Evolutionary conservation across 148 eudicot species (phyloP), one percentile per base, ranked within the genome.

Genomic region (Camellia sinensis): DNA sequence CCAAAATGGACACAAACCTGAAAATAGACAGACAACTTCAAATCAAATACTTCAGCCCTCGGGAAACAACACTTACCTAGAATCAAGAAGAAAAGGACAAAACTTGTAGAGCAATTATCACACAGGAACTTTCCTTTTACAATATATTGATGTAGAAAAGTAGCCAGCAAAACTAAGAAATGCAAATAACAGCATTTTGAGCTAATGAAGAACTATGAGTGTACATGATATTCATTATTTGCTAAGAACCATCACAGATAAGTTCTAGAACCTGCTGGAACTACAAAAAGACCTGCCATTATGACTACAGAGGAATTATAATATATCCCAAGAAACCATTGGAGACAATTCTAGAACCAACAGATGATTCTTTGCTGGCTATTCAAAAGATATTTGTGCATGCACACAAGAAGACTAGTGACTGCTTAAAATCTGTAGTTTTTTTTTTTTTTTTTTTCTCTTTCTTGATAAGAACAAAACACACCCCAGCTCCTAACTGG

Each of bases 1-100:
- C 97, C 83, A 96, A 78, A 82, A 93, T 85, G 69, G 99, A 91
- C 41, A 96, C 98, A 85, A 96, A 92, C 90, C 99, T 96, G 83
- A 62, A 81, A 78, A 67, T 67, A 68, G 40, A 60, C 1, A 78
- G 56, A 17, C 59, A 7, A 21, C 19, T 57, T 50, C 5, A 19
- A 50, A 56, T 52, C 21, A 78, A 48, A 74, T 14, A 63, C 40
- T 12, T 22, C 12, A 22, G 37, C 37, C 37, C 37, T 29, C 37
- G 37, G 40, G 40, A 71, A 52, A 4, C 17, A 62, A 53, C 6
- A 11, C 8, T 1, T 53, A 21, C 17, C 61, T 50, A 29, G 57
- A 50, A 53, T 21, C 43, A 52, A 73, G 7, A 73, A 37, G 44
- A 37, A 9, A 10, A 29, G 8, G 3, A 73, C 15, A 54, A 41